Percentiles rank a stretch among this genome's conserved stretches.
Evolutionary conservation across 352 stramenopile genomes (phyloP).

Genomic region (Aphanomyces stellatus): DNA sequence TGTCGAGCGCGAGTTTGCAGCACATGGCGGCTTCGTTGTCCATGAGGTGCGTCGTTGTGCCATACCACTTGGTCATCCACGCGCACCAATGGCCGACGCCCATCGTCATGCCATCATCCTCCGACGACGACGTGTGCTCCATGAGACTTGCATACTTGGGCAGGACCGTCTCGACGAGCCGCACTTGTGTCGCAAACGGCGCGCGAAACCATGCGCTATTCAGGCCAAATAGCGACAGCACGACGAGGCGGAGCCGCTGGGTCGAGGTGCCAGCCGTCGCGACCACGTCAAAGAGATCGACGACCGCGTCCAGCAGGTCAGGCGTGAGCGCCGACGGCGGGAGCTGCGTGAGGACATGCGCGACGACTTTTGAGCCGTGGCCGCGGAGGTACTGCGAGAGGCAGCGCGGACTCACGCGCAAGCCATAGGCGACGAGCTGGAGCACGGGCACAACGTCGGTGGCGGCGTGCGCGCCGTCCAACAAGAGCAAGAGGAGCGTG

Average conservation of each 20-base stretch:
- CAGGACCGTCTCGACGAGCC: slow-evolving; percentile 48
- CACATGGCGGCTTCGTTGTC: slow-evolving; percentile 65
- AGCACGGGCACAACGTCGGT: slow-evolving; percentile 57
- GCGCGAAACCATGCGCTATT: slow-evolving; percentile 74
- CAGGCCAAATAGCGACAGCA: slow-evolving; percentile 61
- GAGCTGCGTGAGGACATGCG: slow-evolving; percentile 63
- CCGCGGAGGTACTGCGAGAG: slow-evolving; percentile 64
- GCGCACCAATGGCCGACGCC: slow-evolving; percentile 7
- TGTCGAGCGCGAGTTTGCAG: slow-evolving; percentile 62
- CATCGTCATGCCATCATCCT: neutral
- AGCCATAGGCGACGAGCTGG: slow-evolving; percentile 43
- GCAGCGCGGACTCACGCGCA: slow-evolving; percentile 49
- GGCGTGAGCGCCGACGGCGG: slow-evolving; percentile 63
- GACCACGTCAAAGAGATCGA: slow-evolving; percentile 51
- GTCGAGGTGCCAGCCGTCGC: slow-evolving; percentile 30
- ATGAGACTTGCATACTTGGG: slow-evolving; percentile 50
- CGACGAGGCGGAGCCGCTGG: slow-evolving; percentile 29
- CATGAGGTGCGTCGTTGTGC: slow-evolving; percentile 23
- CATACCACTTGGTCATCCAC: slow-evolving; percentile 6
- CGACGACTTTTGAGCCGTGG: slow-evolving; percentile 62
- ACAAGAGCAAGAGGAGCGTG: slow-evolving; percentile 57
- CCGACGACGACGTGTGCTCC: slow-evolving; percentile 26
- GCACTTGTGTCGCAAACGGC: slow-evolving; percentile 65
- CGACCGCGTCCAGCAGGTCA: slow-evolving; percentile 46
- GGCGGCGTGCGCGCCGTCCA: slow-evolving; percentile 62